phyloP scores from a whole-genome alignment of 208 protist genomes.

The Phytomonas francai region DNA sequence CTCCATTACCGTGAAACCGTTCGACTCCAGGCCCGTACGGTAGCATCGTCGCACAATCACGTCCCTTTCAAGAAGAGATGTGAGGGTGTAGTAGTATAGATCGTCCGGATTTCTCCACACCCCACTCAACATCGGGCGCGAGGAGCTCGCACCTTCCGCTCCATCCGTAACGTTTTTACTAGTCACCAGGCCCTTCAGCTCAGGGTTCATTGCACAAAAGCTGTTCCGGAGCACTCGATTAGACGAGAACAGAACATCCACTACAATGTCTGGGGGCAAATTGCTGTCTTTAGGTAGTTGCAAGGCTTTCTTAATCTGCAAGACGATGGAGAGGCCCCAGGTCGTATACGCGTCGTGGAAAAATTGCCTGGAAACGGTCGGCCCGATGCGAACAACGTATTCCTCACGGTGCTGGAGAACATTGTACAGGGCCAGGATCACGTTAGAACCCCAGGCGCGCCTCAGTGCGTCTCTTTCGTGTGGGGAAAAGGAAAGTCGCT shows the following conservation, averaged over 20 bases:
- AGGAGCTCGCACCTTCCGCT: conserved; percentile 4
- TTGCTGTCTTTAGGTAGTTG: conserved; percentile 17
- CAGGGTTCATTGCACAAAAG: conserved; percentile 54
- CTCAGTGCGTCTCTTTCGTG: conserved; percentile 40
- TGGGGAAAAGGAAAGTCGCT: conserved; percentile 41
- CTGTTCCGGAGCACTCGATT: conserved; percentile 75
- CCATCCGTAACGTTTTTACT: neutral
- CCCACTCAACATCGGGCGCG: conserved; percentile 14
- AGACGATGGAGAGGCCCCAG: conserved; percentile 54
- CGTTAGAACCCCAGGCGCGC: conserved; percentile 40
- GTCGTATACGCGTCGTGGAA: conserved; percentile 50
- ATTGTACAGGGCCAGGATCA: conserved; percentile 52
- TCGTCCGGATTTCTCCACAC: conserved; percentile 61
- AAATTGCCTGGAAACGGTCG: conserved; percentile 38
- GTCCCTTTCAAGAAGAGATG: conserved; percentile 44
- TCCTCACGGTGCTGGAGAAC: conserved; percentile 67
- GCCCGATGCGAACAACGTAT: conserved; percentile 74
- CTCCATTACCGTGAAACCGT: conserved; percentile 71
- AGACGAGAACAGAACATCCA: conserved; percentile 71
- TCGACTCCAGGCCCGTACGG: conserved; percentile 36
- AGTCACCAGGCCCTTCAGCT: conserved; percentile 35
- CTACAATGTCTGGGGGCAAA: conserved; percentile 34
- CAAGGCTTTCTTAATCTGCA: conserved; percentile 41
- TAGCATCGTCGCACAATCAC: conserved; percentile 43
- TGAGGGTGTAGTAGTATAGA: conserved; percentile 70